Base-by-base conservation (phyloP, 495 filamentous ascomycete genomes). In the Neurospora intermedia region DNA sequence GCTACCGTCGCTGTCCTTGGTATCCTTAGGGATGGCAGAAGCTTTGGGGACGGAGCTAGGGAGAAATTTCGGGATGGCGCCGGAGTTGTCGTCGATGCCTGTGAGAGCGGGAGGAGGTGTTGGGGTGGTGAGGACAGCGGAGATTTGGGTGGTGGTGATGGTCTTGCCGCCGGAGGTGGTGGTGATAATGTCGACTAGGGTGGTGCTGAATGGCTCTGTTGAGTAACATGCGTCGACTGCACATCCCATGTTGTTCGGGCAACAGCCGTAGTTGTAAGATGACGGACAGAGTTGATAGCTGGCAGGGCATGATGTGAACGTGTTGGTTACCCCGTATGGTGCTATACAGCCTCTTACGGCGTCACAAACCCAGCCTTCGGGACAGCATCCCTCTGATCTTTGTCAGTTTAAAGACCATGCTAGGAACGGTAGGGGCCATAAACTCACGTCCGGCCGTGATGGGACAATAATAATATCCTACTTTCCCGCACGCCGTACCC, bases 261-360 rank as follows among this genome's bases (percentile, higher is more conserved):
- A 86, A 46, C 84, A 86, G 3, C 84, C 84, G 70, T 76, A 81
- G 27, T 81, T 82, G 15, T 80, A 31, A 8, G 80, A 79, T 4
- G 78, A 48, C 4, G 84, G 79, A 70, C 84, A 86, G 38, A 77
- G 80, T 35, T 77, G 80, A 54, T 79, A 83, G 71, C 75, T 78
- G 59, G 71, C 62, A 4, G 78, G 77, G 16, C 84, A 86, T 18
- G 76, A 62, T 8, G 75, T 71, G 31, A 71, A 48, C 0, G 80
- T 72, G 59, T 71, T 74, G 2, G 78, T 73, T 40, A 70, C 69
- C 23, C 81, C 83, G 4, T 74, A 72, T 9, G 84, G 81, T 5
- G 79, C 54, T 8, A 41, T n/a, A 70, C 84, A 86, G 8, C 72
- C 76, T 4, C 38, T 48, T 6, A 48, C 27, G 54, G 54, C 39